Evolutionary conservation across 2,329 filamentous ascomycete species (phyloP), one percentile per base, ranked within the genome.

Genomic region (Monosporascus ibericus): DNA sequence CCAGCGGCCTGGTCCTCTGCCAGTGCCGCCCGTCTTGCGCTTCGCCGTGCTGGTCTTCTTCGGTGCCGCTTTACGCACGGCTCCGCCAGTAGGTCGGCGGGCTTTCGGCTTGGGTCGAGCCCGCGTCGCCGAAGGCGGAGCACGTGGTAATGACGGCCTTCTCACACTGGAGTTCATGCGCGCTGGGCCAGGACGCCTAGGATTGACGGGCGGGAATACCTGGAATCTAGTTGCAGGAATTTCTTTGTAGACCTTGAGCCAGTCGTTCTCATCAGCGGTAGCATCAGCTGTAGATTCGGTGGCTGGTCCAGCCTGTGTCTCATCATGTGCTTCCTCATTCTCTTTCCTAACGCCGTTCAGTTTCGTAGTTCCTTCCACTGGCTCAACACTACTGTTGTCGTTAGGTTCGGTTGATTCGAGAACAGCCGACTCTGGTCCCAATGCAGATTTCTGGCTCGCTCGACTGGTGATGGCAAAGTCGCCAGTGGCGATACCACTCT

Each of bases 171-270:
- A 70, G 7, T 68, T 71, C 20, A 70, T 65, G 20, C 78, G 73
- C 11, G 72, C 65, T 17, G 78, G 72, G 44, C 77, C 76, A 17
- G 69, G 64, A 6, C 80, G 74, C 22, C 80, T 75, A 49, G 73
- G 70, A 11, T 72, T 72, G 8, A 87, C 71, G 0, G 86, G 81
- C 8, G 90, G 90, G 62, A 88, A 92, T 40, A 94, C 82, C 61
- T 91, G 86, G 67, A 90, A 95, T 36, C 89, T 81, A 2, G 76
- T 83, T 0, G 84, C 75, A 3, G 88, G 87, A 25, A 94, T 87
- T 47, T 73, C 69, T 15, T 71, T 71, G 62, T 84, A 84, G 2
- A 73, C 65, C 3, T 66, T 60, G 11, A 66, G 63, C 80, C 80
- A 84, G 40, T 70, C 63, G 7, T 68, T 64, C 7, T 68, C 64